phyloP scores from a whole-genome alignment of 257 asterid genomes.

The Salvia miltiorrhiza region DNA sequence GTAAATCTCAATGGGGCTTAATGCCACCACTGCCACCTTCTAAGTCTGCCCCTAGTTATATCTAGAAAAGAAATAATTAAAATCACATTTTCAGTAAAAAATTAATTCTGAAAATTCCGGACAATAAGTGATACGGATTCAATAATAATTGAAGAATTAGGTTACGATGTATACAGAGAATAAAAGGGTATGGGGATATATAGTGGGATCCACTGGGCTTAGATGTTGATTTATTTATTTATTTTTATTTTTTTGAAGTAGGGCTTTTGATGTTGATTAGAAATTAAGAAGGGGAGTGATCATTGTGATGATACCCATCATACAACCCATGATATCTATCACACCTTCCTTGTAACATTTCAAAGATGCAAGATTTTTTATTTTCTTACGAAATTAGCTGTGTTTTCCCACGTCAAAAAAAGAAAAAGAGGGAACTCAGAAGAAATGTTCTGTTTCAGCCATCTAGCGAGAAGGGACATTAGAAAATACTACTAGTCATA shows the following conservation, averaged over 20 bases:
- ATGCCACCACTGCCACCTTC: too few relatives aligned
- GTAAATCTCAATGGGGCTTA: too few relatives aligned
- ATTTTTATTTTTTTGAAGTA: too few relatives aligned
- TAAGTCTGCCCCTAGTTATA: too few relatives aligned
- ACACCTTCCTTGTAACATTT: not conserved
- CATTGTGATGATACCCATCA: constrained; percentile 40
- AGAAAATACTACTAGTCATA: too few relatives aligned
- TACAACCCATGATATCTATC: constrained; percentile 45
- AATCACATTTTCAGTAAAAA: not conserved
- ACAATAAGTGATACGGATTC: not conserved
- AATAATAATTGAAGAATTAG: not conserved
- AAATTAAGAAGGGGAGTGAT: constrained; percentile 20
- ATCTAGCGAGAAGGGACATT: too few relatives aligned
- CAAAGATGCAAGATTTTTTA: not conserved
- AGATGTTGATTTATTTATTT: constrained; percentile 23
- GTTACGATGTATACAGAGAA: not conserved
- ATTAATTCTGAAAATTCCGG: not conserved
- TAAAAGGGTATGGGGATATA: not conserved
- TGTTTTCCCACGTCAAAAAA: too few relatives aligned
- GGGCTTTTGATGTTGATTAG: constrained; percentile 24
- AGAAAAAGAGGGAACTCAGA: too few relatives aligned
- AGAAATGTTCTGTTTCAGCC: too few relatives aligned
- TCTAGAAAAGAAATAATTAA: not conserved
- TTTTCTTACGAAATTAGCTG: too few relatives aligned
- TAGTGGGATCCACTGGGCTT: constrained; percentile 25